phyloP scores from a whole-genome alignment of 192 early-diverging fungal genomes.

The Mortierella alpina region DNA sequence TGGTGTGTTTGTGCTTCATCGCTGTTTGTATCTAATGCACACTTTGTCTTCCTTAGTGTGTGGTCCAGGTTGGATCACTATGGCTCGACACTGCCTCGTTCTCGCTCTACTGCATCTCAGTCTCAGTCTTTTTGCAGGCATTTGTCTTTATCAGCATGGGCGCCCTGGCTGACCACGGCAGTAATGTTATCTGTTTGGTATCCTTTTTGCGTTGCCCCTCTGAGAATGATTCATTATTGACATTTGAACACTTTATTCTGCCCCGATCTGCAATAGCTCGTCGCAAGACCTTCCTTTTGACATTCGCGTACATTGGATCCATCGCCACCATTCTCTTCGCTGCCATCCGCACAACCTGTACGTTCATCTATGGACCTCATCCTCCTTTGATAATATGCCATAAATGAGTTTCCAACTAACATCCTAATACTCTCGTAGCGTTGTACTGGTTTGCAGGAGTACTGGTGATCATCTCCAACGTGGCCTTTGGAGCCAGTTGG shows the following conservation, averaged over 20 bases:
- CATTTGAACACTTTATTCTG: too few relatives aligned
- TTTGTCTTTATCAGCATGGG: slow-evolving; percentile 59
- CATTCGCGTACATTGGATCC: slow-evolving; percentile 55
- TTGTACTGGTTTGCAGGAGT: slow-evolving; percentile 57
- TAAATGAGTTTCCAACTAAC: not conserved
- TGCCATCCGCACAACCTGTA: slow-evolving; percentile 25
- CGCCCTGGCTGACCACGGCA: slow-evolving; percentile 60
- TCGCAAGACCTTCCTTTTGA: slow-evolving; percentile 55
- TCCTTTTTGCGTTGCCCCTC: not conserved
- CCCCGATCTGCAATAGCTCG: slow-evolving; percentile 22
- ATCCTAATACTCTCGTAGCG: slow-evolving; percentile 2
- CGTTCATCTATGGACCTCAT: not conserved
- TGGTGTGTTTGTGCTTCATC: not conserved
- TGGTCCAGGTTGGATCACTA: slow-evolving; percentile 30
- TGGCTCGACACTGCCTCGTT: slow-evolving; percentile 53
- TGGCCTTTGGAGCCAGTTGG: slow-evolving; percentile 59
- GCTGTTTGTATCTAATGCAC: not conserved
- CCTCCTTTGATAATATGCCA: not conserved
- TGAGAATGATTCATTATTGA: too few relatives aligned
- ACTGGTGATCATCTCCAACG: slow-evolving; percentile 52
- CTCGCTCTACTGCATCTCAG: slow-evolving; percentile 54
- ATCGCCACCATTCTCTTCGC: slow-evolving; percentile 54
- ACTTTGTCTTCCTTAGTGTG: slow-evolving; percentile 20
- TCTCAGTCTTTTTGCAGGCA: slow-evolving; percentile 58
- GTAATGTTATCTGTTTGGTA: slow-evolving; percentile 2